phyloP scores from a whole-genome alignment of 1,139 yeast genomes.

The Candida tropicalis region DNA sequence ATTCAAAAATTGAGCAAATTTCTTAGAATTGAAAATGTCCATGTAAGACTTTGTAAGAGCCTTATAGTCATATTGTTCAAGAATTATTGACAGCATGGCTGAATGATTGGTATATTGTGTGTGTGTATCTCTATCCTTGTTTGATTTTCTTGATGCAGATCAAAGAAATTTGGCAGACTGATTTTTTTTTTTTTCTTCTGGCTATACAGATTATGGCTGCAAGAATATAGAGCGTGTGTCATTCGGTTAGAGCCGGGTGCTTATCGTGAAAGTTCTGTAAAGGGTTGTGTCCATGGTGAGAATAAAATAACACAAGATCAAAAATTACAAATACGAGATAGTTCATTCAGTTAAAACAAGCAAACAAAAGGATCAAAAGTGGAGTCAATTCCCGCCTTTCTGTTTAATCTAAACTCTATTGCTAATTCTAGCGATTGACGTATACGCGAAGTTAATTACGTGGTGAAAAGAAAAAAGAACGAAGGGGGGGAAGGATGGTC shows the following conservation, averaged over 20 bases:
- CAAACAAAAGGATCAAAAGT: too few relatives aligned
- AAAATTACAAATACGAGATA: background rate
- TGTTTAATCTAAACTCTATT: background rate
- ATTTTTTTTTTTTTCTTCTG: background rate
- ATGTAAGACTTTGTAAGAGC: slow-evolving; percentile 29
- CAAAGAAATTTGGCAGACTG: background rate
- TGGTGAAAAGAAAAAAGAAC: background rate
- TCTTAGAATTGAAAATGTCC: slow-evolving; percentile 28
- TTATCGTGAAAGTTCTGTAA: too few relatives aligned
- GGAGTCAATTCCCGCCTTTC: background rate
- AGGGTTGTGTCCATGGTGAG: background rate
- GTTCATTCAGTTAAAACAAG: too few relatives aligned
- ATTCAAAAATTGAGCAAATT: slow-evolving; percentile 46
- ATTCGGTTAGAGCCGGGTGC: too few relatives aligned
- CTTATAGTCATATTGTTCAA: slow-evolving; percentile 26
- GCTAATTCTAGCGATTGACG: background rate
- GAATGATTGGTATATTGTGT: background rate
- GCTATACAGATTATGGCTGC: background rate
- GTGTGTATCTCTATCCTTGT: background rate
- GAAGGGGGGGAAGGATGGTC: too few relatives aligned
- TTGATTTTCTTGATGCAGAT: background rate
- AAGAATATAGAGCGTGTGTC: background rate
- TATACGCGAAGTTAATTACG: background rate
- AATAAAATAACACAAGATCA: background rate
- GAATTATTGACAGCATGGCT: slow-evolving; percentile 12